Conservation (phyloP, 2,329 filamentous ascomycete species). For the Neofusicoccum laricinum region DNA sequence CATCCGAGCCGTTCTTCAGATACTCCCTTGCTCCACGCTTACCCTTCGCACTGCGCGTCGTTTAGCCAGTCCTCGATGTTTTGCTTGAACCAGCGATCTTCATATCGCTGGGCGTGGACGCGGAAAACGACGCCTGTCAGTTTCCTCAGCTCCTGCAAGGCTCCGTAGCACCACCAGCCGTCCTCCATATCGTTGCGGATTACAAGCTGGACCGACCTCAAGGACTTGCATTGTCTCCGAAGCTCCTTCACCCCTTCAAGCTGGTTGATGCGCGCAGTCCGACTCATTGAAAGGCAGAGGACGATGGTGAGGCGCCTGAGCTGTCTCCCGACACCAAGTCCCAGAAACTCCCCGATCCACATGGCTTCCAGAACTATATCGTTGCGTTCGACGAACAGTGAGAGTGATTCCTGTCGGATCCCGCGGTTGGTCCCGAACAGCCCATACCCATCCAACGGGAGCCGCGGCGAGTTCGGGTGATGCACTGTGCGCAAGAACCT, state of each 20-base stretch:
- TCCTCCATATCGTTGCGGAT: background rate
- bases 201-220: background rate
- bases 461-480: background rate
- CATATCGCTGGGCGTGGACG: background rate
- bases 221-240: background rate
- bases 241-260: background rate
- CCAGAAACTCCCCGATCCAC: background rate
- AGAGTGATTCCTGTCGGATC: background rate
- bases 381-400: background rate
- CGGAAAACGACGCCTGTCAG: background rate
- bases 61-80: background rate
- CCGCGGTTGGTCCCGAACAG: background rate
- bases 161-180: background rate
- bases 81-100: constrained; percentile 4
- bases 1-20: background rate
- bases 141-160: background rate
- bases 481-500: background rate
- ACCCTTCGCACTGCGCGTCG: background rate
- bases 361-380: background rate
- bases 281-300: background rate
- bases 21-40: background rate
- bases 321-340: background rate
- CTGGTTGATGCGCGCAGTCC: background rate
- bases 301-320: background rate
- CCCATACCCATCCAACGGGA: background rate